These are phyloP conservation scores for Sarocladium oryzae DNA, from an alignment of 2,329 filamentous ascomycete species.

Conservation along the genomic window DNA sequence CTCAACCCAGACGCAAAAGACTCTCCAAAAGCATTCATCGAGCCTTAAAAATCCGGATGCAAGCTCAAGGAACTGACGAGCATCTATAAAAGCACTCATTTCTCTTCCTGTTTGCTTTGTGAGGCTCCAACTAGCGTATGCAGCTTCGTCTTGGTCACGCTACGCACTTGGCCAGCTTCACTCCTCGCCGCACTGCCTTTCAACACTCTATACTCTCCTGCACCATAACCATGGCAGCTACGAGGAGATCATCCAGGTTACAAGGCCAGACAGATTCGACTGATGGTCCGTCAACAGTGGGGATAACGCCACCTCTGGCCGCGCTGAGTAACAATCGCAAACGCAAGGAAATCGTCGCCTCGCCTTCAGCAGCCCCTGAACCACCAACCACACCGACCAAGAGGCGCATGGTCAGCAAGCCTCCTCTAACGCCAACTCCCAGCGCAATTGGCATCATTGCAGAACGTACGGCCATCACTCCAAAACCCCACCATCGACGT, in stretches of 20 bases:
- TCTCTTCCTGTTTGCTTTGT: background rate
- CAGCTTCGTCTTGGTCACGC: background rate
- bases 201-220: background rate
- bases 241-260: slow-evolving; percentile 35
- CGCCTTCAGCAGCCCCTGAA: slow-evolving; percentile 10
- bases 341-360: background rate
- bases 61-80: background rate
- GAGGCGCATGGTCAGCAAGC: slow-evolving; percentile 23
- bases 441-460: slow-evolving; percentile 34
- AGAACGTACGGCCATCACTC: slow-evolving; percentile 18
- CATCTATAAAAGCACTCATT: background rate
- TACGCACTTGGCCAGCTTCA: background rate
- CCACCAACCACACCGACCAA: slow-evolving; percentile 25
- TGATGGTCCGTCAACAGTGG: slow-evolving; percentile 5
- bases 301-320: slow-evolving; percentile 14
- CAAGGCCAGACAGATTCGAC: slow-evolving; percentile 21
- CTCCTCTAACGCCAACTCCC: slow-evolving; percentile 42
- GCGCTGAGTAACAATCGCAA: background rate
- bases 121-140: slow-evolving; percentile 3
- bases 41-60: background rate
- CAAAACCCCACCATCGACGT: slow-evolving; percentile 33
- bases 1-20: background rate
- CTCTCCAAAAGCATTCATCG: background rate
- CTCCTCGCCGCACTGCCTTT: background rate
- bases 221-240: slow-evolving; percentile 22